phyloP scores from a whole-genome alignment of 2,329 filamentous ascomycete genomes.

The Trichoderma asperellum region DNA sequence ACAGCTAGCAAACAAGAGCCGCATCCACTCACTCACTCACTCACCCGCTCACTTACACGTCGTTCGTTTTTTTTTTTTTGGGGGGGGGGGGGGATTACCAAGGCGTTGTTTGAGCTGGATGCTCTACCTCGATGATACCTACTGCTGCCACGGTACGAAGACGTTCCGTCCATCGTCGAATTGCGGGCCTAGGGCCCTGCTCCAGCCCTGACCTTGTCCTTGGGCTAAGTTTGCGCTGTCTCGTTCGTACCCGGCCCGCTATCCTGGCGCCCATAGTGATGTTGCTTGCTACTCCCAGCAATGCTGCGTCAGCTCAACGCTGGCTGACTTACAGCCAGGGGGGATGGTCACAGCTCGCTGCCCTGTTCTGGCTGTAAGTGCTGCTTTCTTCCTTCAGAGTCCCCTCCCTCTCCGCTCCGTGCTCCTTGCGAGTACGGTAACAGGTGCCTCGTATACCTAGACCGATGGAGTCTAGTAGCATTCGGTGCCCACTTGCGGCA shows the following conservation, averaged over 20 bases:
- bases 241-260: not conserved
- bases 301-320: not conserved
- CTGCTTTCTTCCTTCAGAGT: not conserved
- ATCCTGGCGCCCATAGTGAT: not conserved
- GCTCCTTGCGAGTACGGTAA: not conserved
- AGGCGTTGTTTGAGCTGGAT: not conserved
- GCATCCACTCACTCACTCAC: not conserved
- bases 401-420: not conserved
- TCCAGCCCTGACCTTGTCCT: not conserved
- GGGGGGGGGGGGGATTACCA: too few species aligned
- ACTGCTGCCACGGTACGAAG: not conserved
- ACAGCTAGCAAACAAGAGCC: not conserved
- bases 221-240: too few species aligned
- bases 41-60: not conserved
- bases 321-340: constrained; percentile 27
- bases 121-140: not conserved
- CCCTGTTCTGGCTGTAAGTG: not conserved
- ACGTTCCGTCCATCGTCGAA: not conserved
- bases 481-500: constrained; percentile 22
- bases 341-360: not conserved
- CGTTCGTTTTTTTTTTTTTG: not conserved
- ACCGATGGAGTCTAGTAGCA: not conserved
- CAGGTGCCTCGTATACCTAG: not conserved
- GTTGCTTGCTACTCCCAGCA: not conserved
- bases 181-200: not conserved